A percentile compares a stretch with the other conserved stretches of the same genome.
These are phyloP conservation scores for Maudiozyma humilis DNA, from an alignment of 1,139 yeast genomes.

Conservation along the genomic window DNA sequence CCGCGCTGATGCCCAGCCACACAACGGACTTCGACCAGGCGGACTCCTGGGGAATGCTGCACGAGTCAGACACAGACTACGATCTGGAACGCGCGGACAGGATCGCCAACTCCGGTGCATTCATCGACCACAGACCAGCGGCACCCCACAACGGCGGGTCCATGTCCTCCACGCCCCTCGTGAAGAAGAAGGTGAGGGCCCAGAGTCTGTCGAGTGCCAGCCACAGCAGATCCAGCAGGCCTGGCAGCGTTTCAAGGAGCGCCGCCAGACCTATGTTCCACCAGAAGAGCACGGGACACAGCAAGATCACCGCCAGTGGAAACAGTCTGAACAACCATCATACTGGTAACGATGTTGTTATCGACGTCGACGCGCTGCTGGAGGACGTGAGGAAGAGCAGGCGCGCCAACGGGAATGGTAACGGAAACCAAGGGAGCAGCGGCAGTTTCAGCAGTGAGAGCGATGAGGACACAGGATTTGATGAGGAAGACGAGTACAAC, in stretches of 20 bases:
- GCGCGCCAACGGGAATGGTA: constrained; percentile 2
- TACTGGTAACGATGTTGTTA: constrained; percentile 25
- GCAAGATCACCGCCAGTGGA: constrained; percentile 5
- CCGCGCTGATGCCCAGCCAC: neutral
- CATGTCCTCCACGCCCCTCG: neutral
- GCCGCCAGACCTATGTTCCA: neutral
- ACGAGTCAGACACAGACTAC: constrained; percentile 23
- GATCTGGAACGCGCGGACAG: constrained; percentile 12
- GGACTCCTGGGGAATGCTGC: constrained; percentile 30
- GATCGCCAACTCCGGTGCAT: constrained; percentile 13
- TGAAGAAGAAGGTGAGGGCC: constrained; percentile 1
- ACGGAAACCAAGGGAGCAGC: neutral
- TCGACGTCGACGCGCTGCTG: constrained; percentile 30
- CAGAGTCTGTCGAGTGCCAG: constrained; percentile 2
- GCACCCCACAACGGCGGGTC: neutral
- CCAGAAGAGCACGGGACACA: neutral
- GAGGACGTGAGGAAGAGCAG: constrained; percentile 22
- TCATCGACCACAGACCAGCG: constrained; percentile 31
- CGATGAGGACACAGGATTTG: constrained; percentile 8
- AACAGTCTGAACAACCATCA: neutral
- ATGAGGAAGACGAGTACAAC: constrained; percentile 23
- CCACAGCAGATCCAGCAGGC: constrained; percentile 1
- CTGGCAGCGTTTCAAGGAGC: neutral
- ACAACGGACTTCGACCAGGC: constrained; percentile 25
- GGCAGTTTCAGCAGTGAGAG: constrained; percentile 4